Conservation (phyloP, 352 stramenopile genomes). For the Globisporangium solare region DNA sequence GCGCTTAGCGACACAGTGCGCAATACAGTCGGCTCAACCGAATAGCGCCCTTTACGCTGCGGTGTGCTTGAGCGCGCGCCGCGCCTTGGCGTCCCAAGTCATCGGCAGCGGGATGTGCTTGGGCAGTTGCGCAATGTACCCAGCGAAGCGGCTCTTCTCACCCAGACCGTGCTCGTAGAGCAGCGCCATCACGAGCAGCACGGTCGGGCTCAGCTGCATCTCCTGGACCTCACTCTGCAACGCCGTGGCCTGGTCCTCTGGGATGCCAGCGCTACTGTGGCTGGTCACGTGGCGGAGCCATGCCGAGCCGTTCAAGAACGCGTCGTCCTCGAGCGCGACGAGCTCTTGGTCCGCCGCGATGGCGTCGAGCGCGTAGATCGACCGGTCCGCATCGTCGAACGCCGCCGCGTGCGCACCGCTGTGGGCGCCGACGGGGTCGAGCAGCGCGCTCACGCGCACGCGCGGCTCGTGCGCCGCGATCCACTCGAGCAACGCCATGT, state of each 20-base stretch:
- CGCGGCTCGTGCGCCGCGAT: slow-evolving; percentile 23
- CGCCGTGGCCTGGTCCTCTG: no score
- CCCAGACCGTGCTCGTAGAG: slow-evolving; percentile 34
- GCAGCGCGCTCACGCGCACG: slow-evolving; percentile 27
- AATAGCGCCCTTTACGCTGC: slow-evolving; percentile 30
- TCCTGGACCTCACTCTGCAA: slow-evolving; percentile 22
- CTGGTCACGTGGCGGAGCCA: slow-evolving; percentile 26
- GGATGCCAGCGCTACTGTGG: neutral
- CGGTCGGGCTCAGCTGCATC: slow-evolving; percentile 38
- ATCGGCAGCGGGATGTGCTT: slow-evolving; percentile 41
- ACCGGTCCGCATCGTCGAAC: slow-evolving; percentile 35
- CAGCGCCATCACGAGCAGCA: slow-evolving; percentile 42
- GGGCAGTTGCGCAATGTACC: slow-evolving; percentile 63
- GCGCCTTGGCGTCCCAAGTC: slow-evolving; percentile 26
- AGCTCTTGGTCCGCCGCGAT: slow-evolving; percentile 29
- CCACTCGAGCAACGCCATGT: slow-evolving; percentile 27
- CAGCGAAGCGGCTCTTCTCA: slow-evolving; percentile 35
- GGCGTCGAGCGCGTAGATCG: slow-evolving; percentile 38
- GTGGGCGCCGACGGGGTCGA: slow-evolving; percentile 36
- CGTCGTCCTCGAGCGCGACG: slow-evolving; percentile 29
- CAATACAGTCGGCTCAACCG: neutral
- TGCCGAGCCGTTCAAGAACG: slow-evolving; percentile 41
- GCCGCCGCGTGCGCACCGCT: slow-evolving; percentile 3
- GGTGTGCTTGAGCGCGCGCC: slow-evolving; percentile 38
- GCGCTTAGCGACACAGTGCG: no score